Evolutionary conservation across 2,329 filamentous ascomycete genomes (phyloP), one percentile per base, ranked within the genome.

Genomic region (Penicillium oxalicum): DNA sequence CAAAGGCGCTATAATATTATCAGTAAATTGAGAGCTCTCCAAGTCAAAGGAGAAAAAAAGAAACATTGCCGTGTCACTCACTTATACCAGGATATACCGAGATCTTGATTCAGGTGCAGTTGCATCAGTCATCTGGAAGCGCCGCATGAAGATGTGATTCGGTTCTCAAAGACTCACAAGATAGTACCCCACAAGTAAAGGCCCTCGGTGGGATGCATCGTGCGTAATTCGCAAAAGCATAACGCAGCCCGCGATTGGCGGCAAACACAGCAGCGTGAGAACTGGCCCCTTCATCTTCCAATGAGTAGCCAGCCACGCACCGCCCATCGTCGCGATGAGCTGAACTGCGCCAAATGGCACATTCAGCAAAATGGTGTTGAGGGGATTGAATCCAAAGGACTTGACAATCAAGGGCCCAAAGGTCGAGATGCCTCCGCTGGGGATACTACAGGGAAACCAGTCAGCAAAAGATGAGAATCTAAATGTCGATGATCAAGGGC

Each of bases 301-400:
- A n/a, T 67, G 65, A 0, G 77, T 78, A 0, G 81, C 77, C 2
- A 81, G 64, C 62, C 72, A 80, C 0, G 78, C 81, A 1, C 78
- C 77, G 4, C 78, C 78, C 32, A 84, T 69, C 0, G 78, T 85
- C 0, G 80, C 74, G 18, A 83, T 68, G 9, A 84, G 72, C 55
- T 85, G 81, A 0, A 83, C 78, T 0, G 73, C 73, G 2, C 81
- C 81, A 40, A 82, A 82, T 0, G 79, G 79, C 49, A 82, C 81
- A 52, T 82, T 81, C 63, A 82, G 79, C 0, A 82, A 67, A 11
- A 82, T 81, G 0, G 80, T 79, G 2, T 73, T 69, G 49, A 82
- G 80, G 9, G 71, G 69, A 41, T 73, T 70, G 53, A 79, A 83
- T 2, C 80, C 80, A 39, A 83, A 83, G 0, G 75, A 74, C 27